phyloP scores from a whole-genome alignment of 768 basidiomycete genomes.

The Tricholomella constricta region DNA sequence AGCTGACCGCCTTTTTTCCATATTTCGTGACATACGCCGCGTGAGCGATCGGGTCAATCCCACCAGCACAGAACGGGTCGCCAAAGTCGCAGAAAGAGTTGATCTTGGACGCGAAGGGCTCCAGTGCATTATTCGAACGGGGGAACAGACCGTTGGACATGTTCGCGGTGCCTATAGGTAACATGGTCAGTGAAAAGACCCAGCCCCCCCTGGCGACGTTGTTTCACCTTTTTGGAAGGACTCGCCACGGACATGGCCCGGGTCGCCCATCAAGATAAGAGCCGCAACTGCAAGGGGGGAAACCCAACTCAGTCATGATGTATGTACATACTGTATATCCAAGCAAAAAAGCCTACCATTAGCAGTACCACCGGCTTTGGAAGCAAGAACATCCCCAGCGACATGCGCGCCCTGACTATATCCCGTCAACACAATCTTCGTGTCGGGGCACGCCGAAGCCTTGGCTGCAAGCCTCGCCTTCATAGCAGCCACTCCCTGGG shows the following conservation, averaged over 20 bases:
- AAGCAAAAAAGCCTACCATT: background rate
- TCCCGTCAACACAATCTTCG: slow-evolving; percentile 16
- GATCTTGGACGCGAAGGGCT: slow-evolving; percentile 10
- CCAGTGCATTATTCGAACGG: slow-evolving; percentile 8
- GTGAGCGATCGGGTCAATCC: slow-evolving; percentile 18
- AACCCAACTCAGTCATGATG: background rate
- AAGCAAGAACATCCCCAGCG: slow-evolving; percentile 15
- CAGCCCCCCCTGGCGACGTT: too few species aligned
- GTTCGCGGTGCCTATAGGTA: slow-evolving; percentile 9
- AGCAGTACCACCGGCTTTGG: slow-evolving; percentile 8
- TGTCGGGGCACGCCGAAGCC: slow-evolving; percentile 12
- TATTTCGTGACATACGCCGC: slow-evolving; percentile 29
- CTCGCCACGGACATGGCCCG: slow-evolving; percentile 13
- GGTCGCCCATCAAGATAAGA: slow-evolving; percentile 16
- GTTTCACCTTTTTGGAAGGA: slow-evolving; percentile 11
- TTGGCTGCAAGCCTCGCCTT: slow-evolving; percentile 6
- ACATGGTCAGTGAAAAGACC: too few species aligned
- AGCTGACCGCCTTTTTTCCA: too few species aligned
- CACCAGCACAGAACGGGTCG: slow-evolving; percentile 33
- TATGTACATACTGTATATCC: background rate
- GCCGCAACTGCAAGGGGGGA: slow-evolving; percentile 12
- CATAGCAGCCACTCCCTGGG: slow-evolving; percentile 12
- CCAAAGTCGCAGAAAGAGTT: slow-evolving; percentile 27
- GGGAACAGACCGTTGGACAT: slow-evolving; percentile 11
- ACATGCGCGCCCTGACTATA: too few species aligned